Base-by-base conservation (phyloP, 306 rosid genomes). In the Hippophae tibetana region DNA sequence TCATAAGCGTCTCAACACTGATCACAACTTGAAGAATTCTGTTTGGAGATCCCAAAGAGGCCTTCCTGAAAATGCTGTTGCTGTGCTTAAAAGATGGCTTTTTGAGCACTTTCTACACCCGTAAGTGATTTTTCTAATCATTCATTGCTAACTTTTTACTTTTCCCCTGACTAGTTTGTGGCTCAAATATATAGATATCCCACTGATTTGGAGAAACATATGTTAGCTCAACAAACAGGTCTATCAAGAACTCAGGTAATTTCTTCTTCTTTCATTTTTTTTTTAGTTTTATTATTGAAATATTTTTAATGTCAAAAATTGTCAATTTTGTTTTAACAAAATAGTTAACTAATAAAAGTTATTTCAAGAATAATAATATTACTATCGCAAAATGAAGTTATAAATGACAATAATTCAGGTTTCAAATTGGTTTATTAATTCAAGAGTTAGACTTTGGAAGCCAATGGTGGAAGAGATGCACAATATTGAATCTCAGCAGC, bases 391-490 rank as follows among this genome's bases (percentile, higher is more conserved):
- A 18, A 18, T 18, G 23, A 18, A 18, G 23, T 18, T 18, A 18
- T 18, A 18, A 18, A 18, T 18, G 23, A 18, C 23, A 18, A 18
- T 18, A 18, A 18, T 18, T 31, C 66, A 71, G 75, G 65, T 71
- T 58, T 71, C 75, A 0, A 71, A 71, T 23, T 71, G 75, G 75
- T 71, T 71, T 41, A 71, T 71, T 18, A 71, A 71, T 53, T 65
- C 75, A 41, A 64, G 75, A 46, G 75, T 71, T n/a, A 64, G 75
- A 59, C 58, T 64, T 3, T 71, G 75, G 75, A 71, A 71, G 48
- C 75, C 75, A 46, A 71, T 71, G 75, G 75, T 71, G 57, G 76
- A 72, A 59, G 76, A 72, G 43, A 72, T 72, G 26, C 71, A 72
- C 66, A 9, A 8, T 18, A 70, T 72, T 27, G 71, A 72, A 49